Evolutionary conservation across 2,329 filamentous ascomycete species (phyloP).

Genomic region (Xylaria sp.): DNA sequence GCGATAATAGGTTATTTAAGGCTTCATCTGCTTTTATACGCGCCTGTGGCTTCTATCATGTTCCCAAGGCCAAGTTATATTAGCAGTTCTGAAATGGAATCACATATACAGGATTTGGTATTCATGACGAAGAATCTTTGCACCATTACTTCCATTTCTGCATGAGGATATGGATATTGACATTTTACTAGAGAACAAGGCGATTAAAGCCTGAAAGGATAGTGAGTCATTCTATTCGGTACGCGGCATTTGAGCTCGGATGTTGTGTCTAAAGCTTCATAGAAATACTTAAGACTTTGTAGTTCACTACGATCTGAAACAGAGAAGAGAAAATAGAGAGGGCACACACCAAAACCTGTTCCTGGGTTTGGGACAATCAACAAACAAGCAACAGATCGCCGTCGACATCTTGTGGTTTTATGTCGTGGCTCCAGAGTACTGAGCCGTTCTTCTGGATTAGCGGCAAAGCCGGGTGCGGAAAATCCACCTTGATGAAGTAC

Average conservation of each 20-base stretch:
- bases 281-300: not conserved
- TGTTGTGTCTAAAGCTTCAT: not conserved
- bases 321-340: not conserved
- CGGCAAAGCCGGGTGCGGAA: slow-evolving; percentile 12
- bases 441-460: not conserved
- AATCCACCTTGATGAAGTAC: slow-evolving; percentile 9
- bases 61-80: too few relatives aligned
- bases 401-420: not conserved
- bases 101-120: too few relatives aligned
- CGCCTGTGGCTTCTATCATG: too few relatives aligned
- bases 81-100: too few relatives aligned
- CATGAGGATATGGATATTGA: not conserved
- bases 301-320: not conserved
- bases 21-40: too few relatives aligned
- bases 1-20: too few relatives aligned
- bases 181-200: not conserved
- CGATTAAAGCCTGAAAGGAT: not conserved
- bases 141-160: too few relatives aligned
- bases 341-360: not conserved
- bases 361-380: not conserved
- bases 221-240: not conserved
- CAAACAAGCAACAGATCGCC: not conserved
- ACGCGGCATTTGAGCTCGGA: not conserved
- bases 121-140: too few relatives aligned
- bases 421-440: not conserved